phyloP scores from a whole-genome alignment of 2,329 filamentous ascomycete species.

The Fonsecaea multimorphosa region DNA sequence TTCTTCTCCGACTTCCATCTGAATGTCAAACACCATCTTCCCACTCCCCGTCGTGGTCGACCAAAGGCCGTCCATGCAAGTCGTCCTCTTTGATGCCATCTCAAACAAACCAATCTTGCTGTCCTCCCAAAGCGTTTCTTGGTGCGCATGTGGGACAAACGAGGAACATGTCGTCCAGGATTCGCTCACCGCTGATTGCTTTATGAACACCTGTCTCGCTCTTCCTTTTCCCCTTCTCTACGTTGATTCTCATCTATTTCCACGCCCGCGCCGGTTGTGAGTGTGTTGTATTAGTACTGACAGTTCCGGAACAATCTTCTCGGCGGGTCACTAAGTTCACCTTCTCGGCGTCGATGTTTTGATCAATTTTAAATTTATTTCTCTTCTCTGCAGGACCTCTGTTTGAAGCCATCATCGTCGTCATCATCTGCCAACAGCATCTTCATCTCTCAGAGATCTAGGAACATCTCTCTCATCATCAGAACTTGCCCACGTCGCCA shows the following conservation, averaged over 20 bases:
- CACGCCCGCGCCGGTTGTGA: conserved; percentile 18
- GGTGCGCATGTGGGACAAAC: conserved; percentile 6
- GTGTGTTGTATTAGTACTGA: conserved; percentile 12
- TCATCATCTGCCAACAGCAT: not conserved
- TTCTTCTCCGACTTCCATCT: conserved; percentile 11
- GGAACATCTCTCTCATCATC: not conserved
- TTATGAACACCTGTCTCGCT: conserved; percentile 26
- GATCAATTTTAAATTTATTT: not conserved
- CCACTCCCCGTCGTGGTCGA: conserved; percentile 10
- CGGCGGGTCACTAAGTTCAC: not conserved
- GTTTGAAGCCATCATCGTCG: not conserved
- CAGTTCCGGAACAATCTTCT: not conserved
- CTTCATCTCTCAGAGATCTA: not conserved
- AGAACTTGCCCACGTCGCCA: not conserved
- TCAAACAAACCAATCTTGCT: conserved; percentile 26
- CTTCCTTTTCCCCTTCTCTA: not conserved
- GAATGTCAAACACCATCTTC: conserved; percentile 23
- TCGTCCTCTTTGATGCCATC: conserved; percentile 12
- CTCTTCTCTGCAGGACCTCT: not conserved
- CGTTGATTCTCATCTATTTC: conserved; percentile 6
- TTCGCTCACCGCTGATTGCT: not conserved
- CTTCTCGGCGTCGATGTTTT: not conserved
- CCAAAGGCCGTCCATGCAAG: conserved; percentile 23
- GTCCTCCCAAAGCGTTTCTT: conserved; percentile 12
- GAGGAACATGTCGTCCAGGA: not conserved